These are phyloP conservation scores for Diacronema lutheri DNA, from an alignment of 78 protist genomes.

Conservation along the genomic window DNA sequence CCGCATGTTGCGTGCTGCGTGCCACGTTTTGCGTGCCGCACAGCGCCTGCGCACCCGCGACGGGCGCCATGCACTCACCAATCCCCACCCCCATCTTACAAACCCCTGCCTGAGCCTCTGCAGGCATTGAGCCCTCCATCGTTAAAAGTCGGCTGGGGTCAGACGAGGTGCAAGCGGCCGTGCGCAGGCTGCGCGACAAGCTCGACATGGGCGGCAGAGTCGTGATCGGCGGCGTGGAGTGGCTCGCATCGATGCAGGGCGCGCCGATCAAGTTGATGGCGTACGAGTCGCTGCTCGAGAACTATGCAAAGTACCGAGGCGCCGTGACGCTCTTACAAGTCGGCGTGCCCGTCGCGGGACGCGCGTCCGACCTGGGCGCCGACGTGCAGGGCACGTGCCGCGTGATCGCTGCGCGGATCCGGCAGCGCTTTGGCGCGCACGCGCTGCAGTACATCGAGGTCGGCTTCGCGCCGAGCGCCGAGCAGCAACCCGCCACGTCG, in stretches of 20 bases:
- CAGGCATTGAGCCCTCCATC: neutral
- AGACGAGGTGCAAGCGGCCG: neutral
- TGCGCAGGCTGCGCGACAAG: neutral
- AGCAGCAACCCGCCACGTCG: neutral
- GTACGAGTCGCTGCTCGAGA: neutral
- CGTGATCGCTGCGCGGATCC: neutral
- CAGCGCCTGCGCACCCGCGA: neutral
- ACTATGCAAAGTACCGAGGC: neutral
- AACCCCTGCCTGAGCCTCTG: neutral
- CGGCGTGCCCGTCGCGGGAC: no score
- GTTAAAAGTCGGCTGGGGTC: neutral
- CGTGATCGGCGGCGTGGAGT: conserved; percentile 22
- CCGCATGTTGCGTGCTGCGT: no score
- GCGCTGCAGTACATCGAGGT: neutral
- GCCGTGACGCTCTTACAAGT: neutral
- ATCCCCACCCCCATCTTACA: neutral
- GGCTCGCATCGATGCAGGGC: neutral
- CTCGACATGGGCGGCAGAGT: neutral
- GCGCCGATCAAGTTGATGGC: neutral
- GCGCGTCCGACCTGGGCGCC: no score
- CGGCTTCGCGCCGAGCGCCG: neutral
- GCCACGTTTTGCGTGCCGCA: no score
- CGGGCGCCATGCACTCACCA: neutral
- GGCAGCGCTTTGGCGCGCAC: neutral
- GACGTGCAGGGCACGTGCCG: neutral